phyloP scores from a whole-genome alignment of 306 rosid species.

The Arachis hypogaea region DNA sequence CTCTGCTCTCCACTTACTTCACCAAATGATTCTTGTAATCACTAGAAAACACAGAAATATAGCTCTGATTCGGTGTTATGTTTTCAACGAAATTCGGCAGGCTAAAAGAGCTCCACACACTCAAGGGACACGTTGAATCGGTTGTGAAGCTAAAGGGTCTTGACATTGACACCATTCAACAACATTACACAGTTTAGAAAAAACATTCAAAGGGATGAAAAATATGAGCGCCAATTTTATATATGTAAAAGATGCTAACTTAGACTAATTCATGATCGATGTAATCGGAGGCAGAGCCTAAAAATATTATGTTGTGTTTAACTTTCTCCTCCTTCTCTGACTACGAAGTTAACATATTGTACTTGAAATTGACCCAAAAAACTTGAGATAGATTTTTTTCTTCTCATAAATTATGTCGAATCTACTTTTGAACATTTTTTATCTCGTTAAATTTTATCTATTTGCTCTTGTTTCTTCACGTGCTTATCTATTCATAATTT shows the following conservation, averaged over 20 bases:
- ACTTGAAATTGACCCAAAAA: conserved; percentile 5
- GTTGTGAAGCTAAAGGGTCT: conserved; percentile 66
- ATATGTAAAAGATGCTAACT: conserved; percentile 10
- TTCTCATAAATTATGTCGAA: too few relatives aligned
- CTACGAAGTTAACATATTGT: neutral
- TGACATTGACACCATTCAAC: conserved; percentile 54
- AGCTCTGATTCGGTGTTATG: neutral
- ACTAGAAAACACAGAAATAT: conserved; percentile 11
- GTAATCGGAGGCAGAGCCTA: conserved; percentile 10
- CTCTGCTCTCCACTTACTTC: neutral
- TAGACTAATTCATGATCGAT: conserved; percentile 29
- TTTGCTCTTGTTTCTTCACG: too few relatives aligned
- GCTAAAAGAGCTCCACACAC: conserved; percentile 65
- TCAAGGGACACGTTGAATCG: conserved; percentile 65
- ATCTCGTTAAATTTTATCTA: too few relatives aligned
- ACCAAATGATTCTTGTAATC: conserved; percentile 3
- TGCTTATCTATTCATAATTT: too few relatives aligned
- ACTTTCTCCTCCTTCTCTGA: neutral
- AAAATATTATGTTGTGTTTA: neutral
- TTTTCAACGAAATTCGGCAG: conserved; percentile 40
- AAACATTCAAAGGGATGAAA: neutral
- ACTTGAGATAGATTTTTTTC: neutral
- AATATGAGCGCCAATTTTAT: neutral
- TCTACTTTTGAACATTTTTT: too few relatives aligned
- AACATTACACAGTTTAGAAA: conserved; percentile 46